These are phyloP conservation scores for Gymnopilus dilepis DNA, from an alignment of 768 basidiomycete species.

Conservation along the genomic window DNA sequence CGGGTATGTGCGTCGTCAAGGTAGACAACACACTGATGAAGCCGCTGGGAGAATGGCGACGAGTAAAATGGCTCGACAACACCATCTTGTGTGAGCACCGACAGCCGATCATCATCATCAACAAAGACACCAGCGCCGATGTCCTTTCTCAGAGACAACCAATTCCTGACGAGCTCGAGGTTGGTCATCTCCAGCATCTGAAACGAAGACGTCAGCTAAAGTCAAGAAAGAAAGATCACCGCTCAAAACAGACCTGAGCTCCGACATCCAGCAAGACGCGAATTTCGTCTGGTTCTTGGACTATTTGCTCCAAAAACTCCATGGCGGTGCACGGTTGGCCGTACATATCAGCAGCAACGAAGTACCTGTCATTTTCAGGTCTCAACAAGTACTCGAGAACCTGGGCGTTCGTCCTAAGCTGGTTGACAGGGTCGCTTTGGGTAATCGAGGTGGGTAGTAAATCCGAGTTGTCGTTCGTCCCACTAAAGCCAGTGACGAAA, in stretches of 20 bases:
- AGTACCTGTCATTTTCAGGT: conserved; percentile 48
- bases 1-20: conserved; percentile 61
- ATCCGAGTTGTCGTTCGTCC: conserved; percentile 56
- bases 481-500: conserved; percentile 58
- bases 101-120: conserved; percentile 40
- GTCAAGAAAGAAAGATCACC: too few relatives aligned
- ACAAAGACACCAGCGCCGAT: conserved; percentile 51
- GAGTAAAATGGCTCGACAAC: conserved; percentile 38
- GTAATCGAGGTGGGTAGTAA: conserved; percentile 42
- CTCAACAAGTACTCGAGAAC: conserved; percentile 43
- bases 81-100: conserved; percentile 42
- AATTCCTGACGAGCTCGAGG: conserved; percentile 40
- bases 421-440: conserved; percentile 43
- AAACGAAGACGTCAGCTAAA: too few relatives aligned
- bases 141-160: conserved; percentile 40
- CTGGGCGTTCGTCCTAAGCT: conserved; percentile 53
- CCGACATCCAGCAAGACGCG: conserved; percentile 60
- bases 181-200: conserved; percentile 53
- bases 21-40: conserved; percentile 49
- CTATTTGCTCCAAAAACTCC: conserved; percentile 30
- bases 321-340: conserved; percentile 26
- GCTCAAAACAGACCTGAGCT: conserved; percentile 46
- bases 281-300: conserved; percentile 39
- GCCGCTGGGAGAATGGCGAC: conserved; percentile 41
- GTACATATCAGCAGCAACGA: conserved; percentile 28